Evolutionary conservation across 2,329 filamentous ascomycete genomes (phyloP).

Genomic region (Neospermospora avenae): DNA sequence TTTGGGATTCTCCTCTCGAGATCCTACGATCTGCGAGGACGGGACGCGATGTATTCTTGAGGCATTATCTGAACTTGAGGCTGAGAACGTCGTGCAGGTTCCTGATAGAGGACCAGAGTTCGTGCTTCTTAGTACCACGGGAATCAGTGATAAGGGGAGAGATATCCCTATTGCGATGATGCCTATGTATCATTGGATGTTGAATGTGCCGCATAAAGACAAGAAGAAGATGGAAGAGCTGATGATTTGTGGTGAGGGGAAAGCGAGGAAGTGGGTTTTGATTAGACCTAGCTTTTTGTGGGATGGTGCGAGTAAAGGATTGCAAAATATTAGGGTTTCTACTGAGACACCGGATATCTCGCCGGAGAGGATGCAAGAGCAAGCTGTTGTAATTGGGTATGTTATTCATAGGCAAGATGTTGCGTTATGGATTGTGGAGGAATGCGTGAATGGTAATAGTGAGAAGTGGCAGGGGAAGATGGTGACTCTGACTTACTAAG

Average conservation of each 20-base stretch:
- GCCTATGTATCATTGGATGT: slow-evolving; percentile 43
- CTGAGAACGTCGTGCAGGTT: slow-evolving; percentile 19
- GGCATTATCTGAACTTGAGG: slow-evolving; percentile 27
- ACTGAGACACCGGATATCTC: slow-evolving; percentile 20
- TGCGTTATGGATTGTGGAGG: slow-evolving; percentile 35
- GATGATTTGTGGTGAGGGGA: slow-evolving; percentile 27
- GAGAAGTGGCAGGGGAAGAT: slow-evolving; percentile 18
- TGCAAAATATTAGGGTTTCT: slow-evolving; percentile 26
- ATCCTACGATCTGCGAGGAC: slow-evolving; percentile 47
- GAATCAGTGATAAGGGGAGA: slow-evolving; percentile 38
- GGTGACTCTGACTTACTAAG: slow-evolving; percentile 17
- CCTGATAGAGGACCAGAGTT: slow-evolving; percentile 36
- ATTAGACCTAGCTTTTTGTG: slow-evolving; percentile 34
- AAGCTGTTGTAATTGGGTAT: slow-evolving; percentile 36
- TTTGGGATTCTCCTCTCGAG: slow-evolving; percentile 39
- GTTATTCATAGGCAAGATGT: slow-evolving; percentile 37
- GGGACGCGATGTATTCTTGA: slow-evolving; percentile 43
- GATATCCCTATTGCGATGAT: slow-evolving; percentile 44
- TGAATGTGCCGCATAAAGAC: slow-evolving; percentile 45
- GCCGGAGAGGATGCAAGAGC: slow-evolving; percentile 14
- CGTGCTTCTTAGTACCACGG: slow-evolving; percentile 42
- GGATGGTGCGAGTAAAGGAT: slow-evolving; percentile 28
- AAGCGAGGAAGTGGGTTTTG: slow-evolving; percentile 19
- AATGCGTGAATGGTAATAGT: slow-evolving; percentile 17
- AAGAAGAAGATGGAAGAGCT: slow-evolving; percentile 47